A percentile compares a stretch with the other conserved stretches of the same genome.
Conservation (phyloP, 2,329 filamentous ascomycete genomes). For the Fusarium redolens region DNA sequence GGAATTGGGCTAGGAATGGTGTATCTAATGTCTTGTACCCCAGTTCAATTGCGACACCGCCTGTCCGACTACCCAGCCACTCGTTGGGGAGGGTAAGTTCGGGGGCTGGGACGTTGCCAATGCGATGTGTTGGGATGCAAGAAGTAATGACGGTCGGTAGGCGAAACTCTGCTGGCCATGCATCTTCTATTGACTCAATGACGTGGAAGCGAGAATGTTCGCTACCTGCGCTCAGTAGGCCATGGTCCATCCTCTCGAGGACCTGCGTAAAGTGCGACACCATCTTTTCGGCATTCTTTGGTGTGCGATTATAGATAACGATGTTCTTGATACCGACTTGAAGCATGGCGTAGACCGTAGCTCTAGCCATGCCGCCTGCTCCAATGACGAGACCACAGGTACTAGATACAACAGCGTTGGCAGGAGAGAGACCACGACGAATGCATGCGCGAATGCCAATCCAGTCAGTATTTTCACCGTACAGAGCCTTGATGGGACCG, state of each 20-base stretch:
- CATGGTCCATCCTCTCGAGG: conserved; percentile 56
- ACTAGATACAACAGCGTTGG: conserved; percentile 69
- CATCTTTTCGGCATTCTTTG: conserved; percentile 73
- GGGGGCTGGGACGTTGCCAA: conserved; percentile 72
- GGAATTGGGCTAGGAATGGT: conserved; percentile 75
- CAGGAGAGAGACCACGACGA: conserved; percentile 76
- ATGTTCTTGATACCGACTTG: conserved; percentile 82
- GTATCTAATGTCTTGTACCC: conserved; percentile 80
- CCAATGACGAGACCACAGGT: conserved; percentile 71
- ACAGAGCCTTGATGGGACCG: conserved; percentile 75
- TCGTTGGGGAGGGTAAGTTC: conserved; percentile 75
- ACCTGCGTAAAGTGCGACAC: conserved; percentile 76
- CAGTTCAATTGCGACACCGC: conserved; percentile 80
- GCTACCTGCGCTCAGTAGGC: conserved; percentile 56
- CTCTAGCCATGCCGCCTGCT: conserved; percentile 80
- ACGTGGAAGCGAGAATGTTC: conserved; percentile 66
- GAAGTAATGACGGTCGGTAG: conserved; percentile 80
- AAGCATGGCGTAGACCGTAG: conserved; percentile 81
- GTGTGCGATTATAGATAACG: conserved; percentile 78
- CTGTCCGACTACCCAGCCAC: conserved; percentile 79
- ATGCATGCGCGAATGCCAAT: conserved; percentile 81
- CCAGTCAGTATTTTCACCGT: conserved; percentile 86
- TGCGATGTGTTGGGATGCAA: conserved; percentile 78
- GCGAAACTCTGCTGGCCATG: conserved; percentile 73
- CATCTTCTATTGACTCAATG: conserved; percentile 65